Conservation (phyloP, 1,284 basidiomycete species). For the Volvariella surrecta region DNA sequence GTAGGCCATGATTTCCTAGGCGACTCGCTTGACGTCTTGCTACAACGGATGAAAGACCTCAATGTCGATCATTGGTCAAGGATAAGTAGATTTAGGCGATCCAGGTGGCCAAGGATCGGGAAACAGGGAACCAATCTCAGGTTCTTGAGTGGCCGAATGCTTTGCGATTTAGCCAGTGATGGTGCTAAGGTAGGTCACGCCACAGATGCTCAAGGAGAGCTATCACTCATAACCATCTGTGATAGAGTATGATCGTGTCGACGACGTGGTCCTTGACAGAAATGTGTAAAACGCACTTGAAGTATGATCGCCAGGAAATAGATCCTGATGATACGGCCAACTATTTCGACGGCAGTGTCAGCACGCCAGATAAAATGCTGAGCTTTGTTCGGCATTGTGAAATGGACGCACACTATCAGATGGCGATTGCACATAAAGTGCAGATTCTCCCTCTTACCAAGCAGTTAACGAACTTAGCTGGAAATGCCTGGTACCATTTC, state of each 20-base stretch:
- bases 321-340: slow-evolving; percentile 92
- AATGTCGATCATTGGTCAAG: slow-evolving; percentile 92
- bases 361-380: slow-evolving; percentile 72
- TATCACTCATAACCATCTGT: not conserved
- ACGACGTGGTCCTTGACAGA: slow-evolving; percentile 98
- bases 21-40: slow-evolving; percentile 85
- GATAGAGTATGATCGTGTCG: slow-evolving; percentile 85
- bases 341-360: slow-evolving; percentile 84
- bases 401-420: slow-evolving; percentile 91
- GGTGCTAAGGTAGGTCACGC: slow-evolving; percentile 70
- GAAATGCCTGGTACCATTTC: slow-evolving; percentile 84
- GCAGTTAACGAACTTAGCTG: slow-evolving; percentile 95
- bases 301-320: slow-evolving; percentile 82
- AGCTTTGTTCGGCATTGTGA: slow-evolving; percentile 91
- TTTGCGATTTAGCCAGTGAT: slow-evolving; percentile 92
- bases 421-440: slow-evolving; percentile 90
- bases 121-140: slow-evolving; percentile 81
- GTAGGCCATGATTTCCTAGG: slow-evolving; percentile 94
- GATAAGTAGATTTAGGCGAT: slow-evolving; percentile 85
- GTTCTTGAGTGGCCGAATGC: slow-evolving; percentile 79
- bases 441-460: slow-evolving; percentile 73
- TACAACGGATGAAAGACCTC: slow-evolving; percentile 87
- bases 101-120: slow-evolving; percentile 76
- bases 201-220: slow-evolving; percentile 1
- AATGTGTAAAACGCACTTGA: slow-evolving; percentile 90